phyloP scores from a whole-genome alignment of 2,329 filamentous ascomycete species.

The Magnaporthiopsis rhizophila region DNA sequence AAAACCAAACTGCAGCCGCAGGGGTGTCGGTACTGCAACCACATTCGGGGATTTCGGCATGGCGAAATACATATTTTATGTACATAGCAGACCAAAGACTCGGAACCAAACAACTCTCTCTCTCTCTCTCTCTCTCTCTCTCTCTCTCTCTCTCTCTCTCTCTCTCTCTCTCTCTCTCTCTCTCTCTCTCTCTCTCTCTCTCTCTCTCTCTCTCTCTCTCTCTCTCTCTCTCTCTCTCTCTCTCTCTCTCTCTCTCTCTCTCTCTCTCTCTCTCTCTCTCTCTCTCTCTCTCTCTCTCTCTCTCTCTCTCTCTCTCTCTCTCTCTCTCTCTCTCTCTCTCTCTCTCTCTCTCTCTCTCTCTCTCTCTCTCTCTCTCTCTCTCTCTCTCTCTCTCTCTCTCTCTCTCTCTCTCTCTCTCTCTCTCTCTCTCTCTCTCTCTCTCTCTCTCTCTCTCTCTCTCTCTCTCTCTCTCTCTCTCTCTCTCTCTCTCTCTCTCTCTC shows the following conservation, averaged over 20 bases:
- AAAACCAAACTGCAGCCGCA: neutral
- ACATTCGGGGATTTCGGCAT: neutral
- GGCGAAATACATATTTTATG: no score
- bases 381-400: neutral
- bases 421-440: neutral
- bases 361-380: neutral
- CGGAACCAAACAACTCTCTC: neutral
- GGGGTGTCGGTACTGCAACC: neutral
- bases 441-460: neutral
- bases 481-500: neutral
- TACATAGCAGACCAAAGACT: neutral
- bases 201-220: neutral
- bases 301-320: neutral
- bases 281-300: neutral
- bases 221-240: neutral
- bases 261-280: neutral
- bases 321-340: neutral
- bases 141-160: neutral
- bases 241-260: neutral
- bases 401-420: neutral
- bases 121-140: neutral
- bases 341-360: neutral
- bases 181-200: neutral
- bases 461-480: neutral
- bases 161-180: neutral